Evolutionary conservation across 164 flowering plant species (phyloP).

Genomic region (Piper betle): DNA sequence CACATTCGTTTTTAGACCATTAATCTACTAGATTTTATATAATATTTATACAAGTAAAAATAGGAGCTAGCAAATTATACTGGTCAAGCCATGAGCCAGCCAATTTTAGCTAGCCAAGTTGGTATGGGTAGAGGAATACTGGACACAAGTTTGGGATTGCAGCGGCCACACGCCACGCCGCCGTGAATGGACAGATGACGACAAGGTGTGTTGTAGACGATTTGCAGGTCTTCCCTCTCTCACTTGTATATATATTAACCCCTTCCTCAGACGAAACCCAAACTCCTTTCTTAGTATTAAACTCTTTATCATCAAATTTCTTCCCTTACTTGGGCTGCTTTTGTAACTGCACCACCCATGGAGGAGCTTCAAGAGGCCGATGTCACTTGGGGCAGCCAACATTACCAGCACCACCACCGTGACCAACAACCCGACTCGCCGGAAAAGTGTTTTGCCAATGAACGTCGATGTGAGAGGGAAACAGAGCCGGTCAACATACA

Average conservation of each 20-base stretch:
- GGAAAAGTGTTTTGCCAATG: background rate
- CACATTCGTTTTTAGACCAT: too few species aligned
- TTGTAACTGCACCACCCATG: background rate
- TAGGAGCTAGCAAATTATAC: too few species aligned
- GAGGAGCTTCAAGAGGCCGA: slow-evolving; percentile 31
- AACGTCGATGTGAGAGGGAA: background rate
- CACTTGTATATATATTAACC: slow-evolving; percentile 2
- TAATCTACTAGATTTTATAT: too few species aligned
- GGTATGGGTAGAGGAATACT: background rate
- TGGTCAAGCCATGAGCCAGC: background rate
- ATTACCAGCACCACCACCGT: background rate
- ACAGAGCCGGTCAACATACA: slow-evolving; percentile 1
- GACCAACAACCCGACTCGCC: background rate
- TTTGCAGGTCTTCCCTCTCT: background rate
- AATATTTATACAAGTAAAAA: too few species aligned
- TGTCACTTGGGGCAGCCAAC: slow-evolving; percentile 10
- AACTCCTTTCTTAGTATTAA: background rate
- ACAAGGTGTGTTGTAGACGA: slow-evolving; percentile 3
- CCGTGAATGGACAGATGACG: slow-evolving; percentile 6
- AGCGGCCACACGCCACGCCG: slow-evolving; percentile 9
- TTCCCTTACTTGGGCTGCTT: slow-evolving; percentile 2
- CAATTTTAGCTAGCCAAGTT: background rate
- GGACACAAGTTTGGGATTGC: background rate
- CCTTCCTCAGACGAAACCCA: background rate
- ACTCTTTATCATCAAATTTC: background rate